phyloP scores from a whole-genome alignment of 2,329 filamentous ascomycete genomes.

The Aspergillus sp. region DNA sequence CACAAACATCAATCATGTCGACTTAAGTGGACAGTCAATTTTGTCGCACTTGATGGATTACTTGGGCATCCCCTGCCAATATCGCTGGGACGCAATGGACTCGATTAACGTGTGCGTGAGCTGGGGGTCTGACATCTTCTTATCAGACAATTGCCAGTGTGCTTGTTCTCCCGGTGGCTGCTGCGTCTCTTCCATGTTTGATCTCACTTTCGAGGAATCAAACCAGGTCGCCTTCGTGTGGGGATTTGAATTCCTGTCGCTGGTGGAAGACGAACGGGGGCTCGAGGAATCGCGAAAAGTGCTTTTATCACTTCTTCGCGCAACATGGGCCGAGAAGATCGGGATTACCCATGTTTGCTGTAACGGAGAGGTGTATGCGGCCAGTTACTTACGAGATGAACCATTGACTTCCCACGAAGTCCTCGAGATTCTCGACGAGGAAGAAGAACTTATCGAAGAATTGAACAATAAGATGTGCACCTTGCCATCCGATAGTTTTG shows the following conservation, averaged over 20 bases:
- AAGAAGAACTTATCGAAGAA: background rate
- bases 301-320: too few relatives aligned
- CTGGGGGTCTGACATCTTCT: background rate
- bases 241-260: background rate
- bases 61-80: fast-evolving
- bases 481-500: background rate
- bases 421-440: background rate
- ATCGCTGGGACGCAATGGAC: background rate
- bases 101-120: background rate
- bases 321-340: background rate
- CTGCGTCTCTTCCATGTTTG: background rate
- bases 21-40: background rate
- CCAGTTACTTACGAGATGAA: too few relatives aligned
- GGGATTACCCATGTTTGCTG: background rate
- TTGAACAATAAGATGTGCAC: background rate
- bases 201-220: background rate
- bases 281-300: fast-evolving
- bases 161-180: background rate
- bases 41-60: background rate
- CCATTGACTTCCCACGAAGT: fast-evolving
- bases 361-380: background rate
- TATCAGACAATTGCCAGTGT: background rate
- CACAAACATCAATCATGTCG: background rate
- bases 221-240: background rate
- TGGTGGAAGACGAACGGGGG: too few relatives aligned